phyloP scores from a whole-genome alignment of 2,329 filamentous ascomycete species.

The Lasiodiplodia gonubiensis region DNA sequence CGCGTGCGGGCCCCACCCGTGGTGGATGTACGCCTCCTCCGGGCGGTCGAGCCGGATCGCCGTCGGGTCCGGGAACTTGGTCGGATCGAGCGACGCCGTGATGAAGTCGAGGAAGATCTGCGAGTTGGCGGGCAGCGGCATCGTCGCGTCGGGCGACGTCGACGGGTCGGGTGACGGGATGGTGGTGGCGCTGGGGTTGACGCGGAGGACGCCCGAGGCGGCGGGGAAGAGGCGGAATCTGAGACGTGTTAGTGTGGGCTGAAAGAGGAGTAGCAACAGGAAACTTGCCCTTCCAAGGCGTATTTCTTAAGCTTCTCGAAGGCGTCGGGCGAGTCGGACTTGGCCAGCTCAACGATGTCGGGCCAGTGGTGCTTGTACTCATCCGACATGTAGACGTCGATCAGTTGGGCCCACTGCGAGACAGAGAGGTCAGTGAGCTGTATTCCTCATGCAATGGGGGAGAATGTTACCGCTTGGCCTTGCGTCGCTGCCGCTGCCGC shows the following conservation, averaged over 20 bases:
- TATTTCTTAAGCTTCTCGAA: slow-evolving; percentile 30
- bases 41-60: slow-evolving; percentile 39
- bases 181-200: background rate
- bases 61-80: slow-evolving; percentile 39
- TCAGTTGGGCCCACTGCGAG: slow-evolving; percentile 28
- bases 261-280: no score
- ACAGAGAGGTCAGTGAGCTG: background rate
- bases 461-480: slow-evolving; percentile 26
- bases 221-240: slow-evolving; percentile 29
- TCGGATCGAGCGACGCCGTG: slow-evolving; percentile 41
- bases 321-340: slow-evolving; percentile 10
- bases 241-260: background rate
- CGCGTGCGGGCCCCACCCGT: slow-evolving; percentile 43
- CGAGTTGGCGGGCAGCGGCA: slow-evolving; percentile 26
- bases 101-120: slow-evolving; percentile 27
- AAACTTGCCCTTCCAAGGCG: slow-evolving; percentile 25
- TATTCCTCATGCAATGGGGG: no score
- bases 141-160: background rate
- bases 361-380: slow-evolving; percentile 30
- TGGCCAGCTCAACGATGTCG: slow-evolving; percentile 26
- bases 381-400: slow-evolving; percentile 31
- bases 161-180: slow-evolving; percentile 1
- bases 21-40: slow-evolving; percentile 40
- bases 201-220: slow-evolving; percentile 23
- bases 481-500: slow-evolving; percentile 24